phyloP scores from a whole-genome alignment of 176 grass and related monocot species.

The Carex pumila region DNA sequence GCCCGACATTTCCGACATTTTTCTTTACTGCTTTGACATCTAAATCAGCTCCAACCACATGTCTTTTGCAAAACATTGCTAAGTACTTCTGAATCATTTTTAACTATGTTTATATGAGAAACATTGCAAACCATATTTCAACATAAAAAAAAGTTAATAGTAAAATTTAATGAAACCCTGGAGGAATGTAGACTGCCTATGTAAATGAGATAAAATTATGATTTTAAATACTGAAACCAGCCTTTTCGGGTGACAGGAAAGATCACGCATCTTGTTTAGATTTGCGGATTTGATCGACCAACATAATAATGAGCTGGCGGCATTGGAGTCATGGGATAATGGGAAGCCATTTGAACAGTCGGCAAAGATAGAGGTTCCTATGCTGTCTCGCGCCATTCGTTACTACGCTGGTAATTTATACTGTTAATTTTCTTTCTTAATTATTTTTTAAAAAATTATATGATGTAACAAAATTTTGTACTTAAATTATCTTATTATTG shows the following conservation, averaged over 20 bases:
- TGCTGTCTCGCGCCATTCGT: conserved; percentile 51
- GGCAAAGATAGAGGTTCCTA: conserved; percentile 40
- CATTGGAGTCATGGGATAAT: conserved; percentile 89
- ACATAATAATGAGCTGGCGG: conserved; percentile 57
- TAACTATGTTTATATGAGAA: background rate
- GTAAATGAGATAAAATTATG: background rate
- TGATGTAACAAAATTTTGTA: too few species aligned
- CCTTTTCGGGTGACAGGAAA: conserved; percentile 35
- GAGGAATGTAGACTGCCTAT: too few species aligned
- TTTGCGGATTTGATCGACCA: conserved; percentile 84
- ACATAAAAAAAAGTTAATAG: background rate
- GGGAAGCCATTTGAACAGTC: conserved; percentile 75
- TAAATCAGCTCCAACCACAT: too few species aligned
- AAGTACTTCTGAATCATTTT: background rate
- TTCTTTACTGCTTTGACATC: background rate
- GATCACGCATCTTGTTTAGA: conserved; percentile 46
- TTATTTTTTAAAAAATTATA: background rate
- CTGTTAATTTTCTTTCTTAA: background rate
- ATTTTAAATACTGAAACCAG: too few species aligned
- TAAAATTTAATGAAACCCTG: background rate
- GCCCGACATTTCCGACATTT: background rate
- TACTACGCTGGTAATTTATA: conserved; percentile 51
- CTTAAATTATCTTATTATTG: too few species aligned
- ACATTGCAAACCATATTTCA: background rate
- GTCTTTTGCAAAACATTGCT: background rate